Conservation (phyloP, 305 asterid species). For the Fraxinus velutina region DNA sequence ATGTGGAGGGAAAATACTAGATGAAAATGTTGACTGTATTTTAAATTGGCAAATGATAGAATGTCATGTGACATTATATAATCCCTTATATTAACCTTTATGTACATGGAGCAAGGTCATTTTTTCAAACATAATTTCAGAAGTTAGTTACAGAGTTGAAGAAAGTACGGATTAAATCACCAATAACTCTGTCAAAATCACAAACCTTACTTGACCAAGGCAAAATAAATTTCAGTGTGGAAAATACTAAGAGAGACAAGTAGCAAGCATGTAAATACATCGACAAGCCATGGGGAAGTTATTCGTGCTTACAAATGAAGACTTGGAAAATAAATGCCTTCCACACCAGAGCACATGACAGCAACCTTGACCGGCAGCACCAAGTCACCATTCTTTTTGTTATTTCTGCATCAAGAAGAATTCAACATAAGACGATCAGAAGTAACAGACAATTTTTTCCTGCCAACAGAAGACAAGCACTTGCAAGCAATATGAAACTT, state of each 20-base stretch:
- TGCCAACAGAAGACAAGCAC: constrained; percentile 4
- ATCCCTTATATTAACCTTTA: neutral
- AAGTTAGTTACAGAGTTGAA: neutral
- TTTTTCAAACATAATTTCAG: neutral
- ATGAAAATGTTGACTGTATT: neutral
- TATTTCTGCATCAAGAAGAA: constrained; percentile 48
- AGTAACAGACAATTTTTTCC: constrained; percentile 8
- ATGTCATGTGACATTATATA: neutral
- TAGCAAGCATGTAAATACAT: neutral
- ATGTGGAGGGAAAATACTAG: neutral
- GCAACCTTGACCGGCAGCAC: constrained; percentile 71
- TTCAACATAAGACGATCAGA: constrained; percentile 13
- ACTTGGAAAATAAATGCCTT: constrained; percentile 90
- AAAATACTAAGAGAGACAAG: neutral
- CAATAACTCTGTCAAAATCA: neutral
- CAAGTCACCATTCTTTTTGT: constrained; percentile 50
- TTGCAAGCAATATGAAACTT: constrained; percentile 33
- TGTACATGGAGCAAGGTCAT: neutral
- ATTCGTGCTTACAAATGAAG: constrained; percentile 75
- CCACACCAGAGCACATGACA: constrained; percentile 81
- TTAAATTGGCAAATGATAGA: too few species aligned
- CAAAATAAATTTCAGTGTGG: neutral
- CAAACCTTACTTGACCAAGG: neutral
- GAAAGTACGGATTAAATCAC: neutral
- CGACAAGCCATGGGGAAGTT: neutral